Evolutionary conservation across 352 stramenopile genomes (phyloP).

Genomic region (Sclerospora graminicola): DNA sequence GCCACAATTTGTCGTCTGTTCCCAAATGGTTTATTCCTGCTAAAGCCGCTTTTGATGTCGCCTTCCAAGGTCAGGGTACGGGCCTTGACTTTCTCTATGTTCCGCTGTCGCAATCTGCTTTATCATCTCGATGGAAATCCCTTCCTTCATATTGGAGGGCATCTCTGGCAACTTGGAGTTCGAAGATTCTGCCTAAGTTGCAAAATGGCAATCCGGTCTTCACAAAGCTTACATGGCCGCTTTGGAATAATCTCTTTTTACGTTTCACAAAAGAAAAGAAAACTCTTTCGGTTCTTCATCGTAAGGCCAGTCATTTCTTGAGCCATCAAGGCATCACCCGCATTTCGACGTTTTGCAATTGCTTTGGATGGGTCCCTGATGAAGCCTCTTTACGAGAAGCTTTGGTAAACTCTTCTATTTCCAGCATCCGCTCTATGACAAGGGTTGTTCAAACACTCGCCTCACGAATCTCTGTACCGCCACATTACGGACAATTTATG

Average conservation of each 20-base stretch:
- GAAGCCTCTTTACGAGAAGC: neutral
- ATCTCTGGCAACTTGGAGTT: neutral
- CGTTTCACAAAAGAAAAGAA: too few relatives aligned
- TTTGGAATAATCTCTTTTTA: too few relatives aligned
- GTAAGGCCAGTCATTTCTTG: neutral
- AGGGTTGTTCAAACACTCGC: neutral
- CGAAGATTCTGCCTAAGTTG: neutral
- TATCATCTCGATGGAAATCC: neutral
- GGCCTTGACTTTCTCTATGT: constrained; percentile 4
- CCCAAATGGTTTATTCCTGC: too few relatives aligned
- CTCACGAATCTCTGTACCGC: neutral
- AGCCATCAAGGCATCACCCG: neutral
- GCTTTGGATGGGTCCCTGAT: neutral
- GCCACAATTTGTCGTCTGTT: too few relatives aligned
- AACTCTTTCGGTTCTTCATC: neutral
- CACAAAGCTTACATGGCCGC: too few relatives aligned
- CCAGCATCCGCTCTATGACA: neutral
- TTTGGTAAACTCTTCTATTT: neutral
- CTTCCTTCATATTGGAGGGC: neutral
- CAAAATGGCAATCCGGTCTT: too few relatives aligned
- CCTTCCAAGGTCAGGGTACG: neutral
- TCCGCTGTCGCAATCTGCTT: neutral
- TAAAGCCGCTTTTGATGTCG: neutral
- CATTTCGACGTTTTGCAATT: neutral
- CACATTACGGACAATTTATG: neutral